Evolutionary conservation across 441 rosid genomes (phyloP), one percentile per base, ranked within the genome.

Genomic region (Bruguiera hainesii): DNA sequence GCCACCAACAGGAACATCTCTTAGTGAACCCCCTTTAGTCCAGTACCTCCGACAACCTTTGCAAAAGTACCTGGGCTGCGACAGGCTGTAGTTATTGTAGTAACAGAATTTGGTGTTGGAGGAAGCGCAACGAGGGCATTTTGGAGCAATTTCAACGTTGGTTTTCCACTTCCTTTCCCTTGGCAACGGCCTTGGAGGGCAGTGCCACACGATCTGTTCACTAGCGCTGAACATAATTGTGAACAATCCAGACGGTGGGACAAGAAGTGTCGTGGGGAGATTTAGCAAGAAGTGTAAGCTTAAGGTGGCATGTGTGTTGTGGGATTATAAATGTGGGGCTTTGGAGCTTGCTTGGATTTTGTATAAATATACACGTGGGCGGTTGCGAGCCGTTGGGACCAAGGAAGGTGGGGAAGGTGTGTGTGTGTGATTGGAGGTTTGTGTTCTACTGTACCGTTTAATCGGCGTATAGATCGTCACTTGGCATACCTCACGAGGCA

Each of bases 81-180:
- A 80, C 75, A 86, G 63, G 79, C 90, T 86, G 23, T 86, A 86
- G 78, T 86, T 86, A 65, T 86, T 86, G 81, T 83, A 85, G 75
- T 85, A 85, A 64, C 90, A 85, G 68, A 85, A 86, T 57, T 86
- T 86, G 35, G 90, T 86, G 76, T 84, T 79, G 33, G 87, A 18
- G 48, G 91, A 86, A 11, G 88, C 78, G 56, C 91, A 86, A 7
- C 91, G 91, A 16, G 91, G 91, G 64, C 91, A 86, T 39, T 69
- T 78, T 3, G 91, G 88, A 18, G 88, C 85, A 23, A 65, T 6
- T 46, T 84, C 84, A 6, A 23, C 49, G 21, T 56, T 51, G 73
- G 80, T 1, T 33, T 69, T 80, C 83, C 85, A 81, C 26, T 52
- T 75, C 7, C 65, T 61, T 21, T 66, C 78, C 68, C 57, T 62